A percentile compares a stretch with the other conserved stretches of the same genome.
phyloP scores from a whole-genome alignment of 1,139 yeast species.

The Zygoascus hellenicus region DNA sequence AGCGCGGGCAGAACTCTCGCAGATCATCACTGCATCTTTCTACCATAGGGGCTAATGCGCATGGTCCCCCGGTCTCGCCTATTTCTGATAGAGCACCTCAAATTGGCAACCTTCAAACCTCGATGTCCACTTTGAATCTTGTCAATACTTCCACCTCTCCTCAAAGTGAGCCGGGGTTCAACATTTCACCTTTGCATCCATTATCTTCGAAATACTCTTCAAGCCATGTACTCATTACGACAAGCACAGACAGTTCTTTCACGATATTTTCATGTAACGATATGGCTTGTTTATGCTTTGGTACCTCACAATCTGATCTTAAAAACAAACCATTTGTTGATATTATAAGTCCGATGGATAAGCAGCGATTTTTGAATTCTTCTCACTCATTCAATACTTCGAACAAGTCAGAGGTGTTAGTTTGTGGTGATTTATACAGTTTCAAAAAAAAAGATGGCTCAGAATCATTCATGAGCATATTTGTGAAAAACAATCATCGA shows the following conservation, averaged over 20 bases:
- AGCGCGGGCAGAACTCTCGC: background rate
- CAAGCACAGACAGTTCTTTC: slow-evolving; percentile 74
- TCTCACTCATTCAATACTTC: background rate
- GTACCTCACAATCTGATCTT: slow-evolving; percentile 62
- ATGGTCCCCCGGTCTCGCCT: background rate
- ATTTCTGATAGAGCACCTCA: slow-evolving; percentile 2
- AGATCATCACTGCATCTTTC: background rate
- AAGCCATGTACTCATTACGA: slow-evolving; percentile 66
- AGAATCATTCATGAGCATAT: slow-evolving; percentile 42
- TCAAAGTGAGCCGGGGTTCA: slow-evolving; percentile 11
- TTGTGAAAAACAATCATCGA: slow-evolving; percentile 71
- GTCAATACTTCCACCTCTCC: slow-evolving; percentile 10
- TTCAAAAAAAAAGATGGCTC: slow-evolving; percentile 41
- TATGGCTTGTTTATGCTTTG: slow-evolving; percentile 82
- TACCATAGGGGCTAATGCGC: slow-evolving; percentile 2
- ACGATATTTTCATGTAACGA: slow-evolving; percentile 79
- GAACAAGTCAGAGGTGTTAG: slow-evolving; percentile 36
- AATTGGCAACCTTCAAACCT: slow-evolving; percentile 15
- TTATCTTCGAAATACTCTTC: slow-evolving; percentile 29
- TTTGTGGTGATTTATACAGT: slow-evolving; percentile 53
- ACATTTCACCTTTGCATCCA: slow-evolving; percentile 25
- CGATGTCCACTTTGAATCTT: slow-evolving; percentile 21
- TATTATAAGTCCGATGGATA: slow-evolving; percentile 66
- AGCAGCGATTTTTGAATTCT: slow-evolving; percentile 15
- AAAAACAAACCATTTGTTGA: slow-evolving; percentile 64